Evolutionary conservation across 768 basidiomycete species (phyloP), one percentile per base, ranked within the genome.

Genomic region (Psilocybe azurescens): DNA sequence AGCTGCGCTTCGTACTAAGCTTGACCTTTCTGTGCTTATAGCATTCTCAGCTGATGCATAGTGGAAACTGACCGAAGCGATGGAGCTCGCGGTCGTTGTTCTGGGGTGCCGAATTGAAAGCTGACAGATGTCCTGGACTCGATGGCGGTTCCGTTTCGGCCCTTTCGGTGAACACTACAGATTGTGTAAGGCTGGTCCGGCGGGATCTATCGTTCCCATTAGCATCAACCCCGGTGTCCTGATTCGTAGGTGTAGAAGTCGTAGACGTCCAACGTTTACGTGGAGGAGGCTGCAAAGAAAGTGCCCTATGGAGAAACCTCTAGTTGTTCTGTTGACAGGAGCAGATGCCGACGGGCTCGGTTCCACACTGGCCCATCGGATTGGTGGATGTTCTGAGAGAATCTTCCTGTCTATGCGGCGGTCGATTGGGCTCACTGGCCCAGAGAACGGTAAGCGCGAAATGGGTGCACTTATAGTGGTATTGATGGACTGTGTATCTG

Each of bases 251-350:
- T 20, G 67, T 58, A 9, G 70, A 60, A 11, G 71, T 67, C 41
- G 70, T 70, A 18, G 79, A 75, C 24, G 77, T 77, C 79, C 83
- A 81, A 16, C 82, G 78, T 65, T 81, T 84, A 51, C 82, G 75
- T 2, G 84, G 83, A 29, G 82, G 83, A 24, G 83, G 83, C 59
- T 83, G 81, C 52, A 84, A 72, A 11, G 81, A 78, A 53, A 76
- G 61, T 10, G 74, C 71, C 69, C 77, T 53, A 73, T 65, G 16
- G 74, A 79, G 64, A 76, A 71, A 5, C 78, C 54, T 16, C 73
- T 74, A 38, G 69, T 77, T 29, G 69, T 67, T 56, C 73, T 75
- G 36, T 76, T 73, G 39, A 64, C 68, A 38, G 46, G 54, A 18
- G 3, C 14, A 14, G 32, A n/a, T 36, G 33, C n/a, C 30, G 57